Evolutionary conservation across 345 rosid genomes (phyloP).

Genomic region (Euphorbia lathyris): DNA sequence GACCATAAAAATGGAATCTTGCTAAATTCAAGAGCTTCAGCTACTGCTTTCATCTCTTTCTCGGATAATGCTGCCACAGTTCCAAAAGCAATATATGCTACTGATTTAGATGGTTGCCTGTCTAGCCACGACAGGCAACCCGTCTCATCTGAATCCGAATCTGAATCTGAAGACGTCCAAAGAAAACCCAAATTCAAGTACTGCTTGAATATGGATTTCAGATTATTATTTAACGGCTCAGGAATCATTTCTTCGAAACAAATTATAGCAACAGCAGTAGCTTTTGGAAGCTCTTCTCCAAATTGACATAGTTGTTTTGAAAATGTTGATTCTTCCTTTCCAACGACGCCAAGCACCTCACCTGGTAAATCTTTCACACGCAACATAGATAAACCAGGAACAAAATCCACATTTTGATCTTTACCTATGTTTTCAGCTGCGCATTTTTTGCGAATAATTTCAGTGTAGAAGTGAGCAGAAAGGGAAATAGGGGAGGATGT

Average conservation of each 20-base stretch:
- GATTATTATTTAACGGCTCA: constrained; percentile 23
- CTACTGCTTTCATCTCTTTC: constrained; percentile 46
- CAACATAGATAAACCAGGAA: constrained; percentile 50
- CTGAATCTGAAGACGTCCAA: constrained; percentile 7
- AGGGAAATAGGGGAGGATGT: constrained; percentile 38
- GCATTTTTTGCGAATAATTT: constrained; percentile 22
- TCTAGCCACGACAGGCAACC: constrained; percentile 58
- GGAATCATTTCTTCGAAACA: constrained; percentile 46
- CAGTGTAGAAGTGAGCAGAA: constrained; percentile 42
- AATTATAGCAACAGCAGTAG: constrained; percentile 37
- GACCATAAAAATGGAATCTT: constrained; percentile 55
- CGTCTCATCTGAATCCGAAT: constrained; percentile 30
- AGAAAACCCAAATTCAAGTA: constrained; percentile 13
- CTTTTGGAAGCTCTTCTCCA: constrained; percentile 38
- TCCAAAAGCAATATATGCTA: constrained; percentile 63
- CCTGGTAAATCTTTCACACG: constrained; percentile 44
- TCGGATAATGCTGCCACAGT: constrained; percentile 31
- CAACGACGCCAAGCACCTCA: constrained; percentile 32
- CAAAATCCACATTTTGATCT: constrained; percentile 29
- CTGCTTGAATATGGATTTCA: constrained; percentile 30
- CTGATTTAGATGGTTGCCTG: constrained; percentile 31
- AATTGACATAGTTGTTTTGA: constrained; percentile 23
- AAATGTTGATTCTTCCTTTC: not conserved
- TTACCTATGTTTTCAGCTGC: not conserved
- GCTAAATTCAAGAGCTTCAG: constrained; percentile 48